Conservation (phyloP, 345 rosid species). For the Syzygium grande region DNA sequence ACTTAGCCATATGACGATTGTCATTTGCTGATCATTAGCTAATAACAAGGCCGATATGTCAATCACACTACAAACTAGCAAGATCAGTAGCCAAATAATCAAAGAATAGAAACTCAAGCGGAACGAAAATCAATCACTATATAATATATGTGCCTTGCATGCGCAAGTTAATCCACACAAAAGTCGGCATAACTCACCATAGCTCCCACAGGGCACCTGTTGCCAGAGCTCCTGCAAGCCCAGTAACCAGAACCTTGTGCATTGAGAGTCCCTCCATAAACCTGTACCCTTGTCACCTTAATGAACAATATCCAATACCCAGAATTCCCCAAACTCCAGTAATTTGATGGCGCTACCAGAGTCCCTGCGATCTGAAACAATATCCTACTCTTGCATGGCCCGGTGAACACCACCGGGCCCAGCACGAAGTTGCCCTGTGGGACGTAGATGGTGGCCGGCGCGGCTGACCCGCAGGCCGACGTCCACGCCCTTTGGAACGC, state of each 20-base stretch:
- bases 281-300: conserved; percentile 27
- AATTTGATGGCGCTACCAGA: conserved; percentile 40
- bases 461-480: conserved; percentile 19
- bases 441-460: conserved; percentile 15
- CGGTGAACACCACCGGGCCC: conserved; percentile 24
- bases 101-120: neutral
- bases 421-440: conserved; percentile 40
- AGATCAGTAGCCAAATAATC: neutral
- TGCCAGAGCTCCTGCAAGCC: conserved; percentile 34
- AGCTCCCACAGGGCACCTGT: conserved; percentile 43
- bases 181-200: conserved; percentile 18
- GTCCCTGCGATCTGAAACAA: conserved; percentile 29
- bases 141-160: neutral
- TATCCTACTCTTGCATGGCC: conserved; percentile 27
- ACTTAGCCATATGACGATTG: neutral
- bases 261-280: conserved; percentile 44
- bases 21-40: neutral
- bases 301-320: conserved; percentile 39
- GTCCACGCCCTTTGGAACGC: conserved; percentile 45
- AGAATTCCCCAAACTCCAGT: conserved; percentile 22
- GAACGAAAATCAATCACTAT: neutral
- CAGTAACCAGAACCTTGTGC: conserved; percentile 50
- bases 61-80: neutral
- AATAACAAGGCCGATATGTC: neutral
- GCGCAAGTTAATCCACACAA: neutral